Evolutionary conservation across 345 rosid genomes (phyloP), one percentile per base, ranked within the genome.

Genomic region (Sonneratia alba): DNA sequence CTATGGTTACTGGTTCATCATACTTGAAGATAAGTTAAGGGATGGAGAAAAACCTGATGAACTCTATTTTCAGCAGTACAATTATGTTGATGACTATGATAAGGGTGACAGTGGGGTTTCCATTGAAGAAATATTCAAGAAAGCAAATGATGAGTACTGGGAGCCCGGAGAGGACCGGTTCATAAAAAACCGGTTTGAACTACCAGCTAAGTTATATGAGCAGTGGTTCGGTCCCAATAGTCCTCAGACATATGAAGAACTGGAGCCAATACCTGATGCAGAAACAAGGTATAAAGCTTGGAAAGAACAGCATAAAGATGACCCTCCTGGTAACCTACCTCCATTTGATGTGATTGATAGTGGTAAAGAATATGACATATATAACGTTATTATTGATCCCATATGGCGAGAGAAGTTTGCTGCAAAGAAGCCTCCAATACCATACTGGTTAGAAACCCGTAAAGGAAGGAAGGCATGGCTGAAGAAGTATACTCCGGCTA

Each of bases 391-490:
- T 4, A 75, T 80, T 73, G 85, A 84, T 79, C 91, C 90, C 73
- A 76, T 49, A 43, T 86, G 94, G 91, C 74, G 77, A 59, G 90
- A 87, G 84, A 94, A 90, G 72, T 88, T 91, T 65, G 79, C 79
- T 74, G 83, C 80, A 40, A 91, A 94, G 81, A 48, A 74, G 80
- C 88, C 95, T 49, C 98, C 98, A 1, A 70, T 94, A 69, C 83
- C 96, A 0, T 94, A 94, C 80, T 91, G 98, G 98, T 70, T 89
- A 36, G 98, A 94, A 87, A 87, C 87, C 27, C 96, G 98, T 43
- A 94, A 88, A 87, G 98, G 98, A 80, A 88, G 93, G 81, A 80
- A 85, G 73, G 98, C 97, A 27, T 94, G 97, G 98, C 75, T 90
- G 74, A 79, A 94, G 76, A 94, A 94, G 81, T 94, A 94, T 75